Evolutionary conservation across 345 rosid species (phyloP), one percentile per base, ranked within the genome.

Genomic region (Ceriops decandra): DNA sequence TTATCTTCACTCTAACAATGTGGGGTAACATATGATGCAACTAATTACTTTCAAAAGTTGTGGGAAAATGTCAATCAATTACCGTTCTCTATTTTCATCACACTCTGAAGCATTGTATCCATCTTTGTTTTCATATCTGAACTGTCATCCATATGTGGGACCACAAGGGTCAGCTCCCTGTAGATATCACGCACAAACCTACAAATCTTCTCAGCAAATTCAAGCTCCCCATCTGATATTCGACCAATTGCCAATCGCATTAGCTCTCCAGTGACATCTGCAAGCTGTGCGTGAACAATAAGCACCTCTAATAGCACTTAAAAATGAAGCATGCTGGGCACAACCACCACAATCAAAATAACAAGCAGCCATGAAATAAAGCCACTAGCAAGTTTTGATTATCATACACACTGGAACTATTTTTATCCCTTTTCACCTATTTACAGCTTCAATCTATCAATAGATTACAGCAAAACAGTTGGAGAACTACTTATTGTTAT

Each of bases 211-310:
- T 88, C 77, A 5, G 96, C 91, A 60, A 70, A 95, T 68, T 91
- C 95, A 52, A 88, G 79, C 74, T 95, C 96, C 62, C 91, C 93
- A 67, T 95, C 95, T 62, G 98, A 95, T 81, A 95, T 84, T 58
- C 89, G 80, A 66, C 97, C 93, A 47, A 95, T 90, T 9, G 99
- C 99, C 87, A 95, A 73, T 57, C 98, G 70, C 99, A 95, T 95
- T 74, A 95, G 81, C 77, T 95, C 99, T 76, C 99, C 99, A 32
- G 99, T 95, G 84, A 91, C 74, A 78, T 95, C 99, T 22, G 99
- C 97, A 81, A 95, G 84, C 97, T 95, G 71, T 33, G 72, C 15
- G 65, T 24, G 27, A 52, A 66, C 20, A 36, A 2, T 26, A 63
- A 74, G 47, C 32, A 68, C 62, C 58, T 19, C 42, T 21, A 19